A percentile compares a stretch with the other conserved stretches of the same genome.
Conservation (phyloP, 306 rosid species). For the Medicago ruthenica region DNA sequence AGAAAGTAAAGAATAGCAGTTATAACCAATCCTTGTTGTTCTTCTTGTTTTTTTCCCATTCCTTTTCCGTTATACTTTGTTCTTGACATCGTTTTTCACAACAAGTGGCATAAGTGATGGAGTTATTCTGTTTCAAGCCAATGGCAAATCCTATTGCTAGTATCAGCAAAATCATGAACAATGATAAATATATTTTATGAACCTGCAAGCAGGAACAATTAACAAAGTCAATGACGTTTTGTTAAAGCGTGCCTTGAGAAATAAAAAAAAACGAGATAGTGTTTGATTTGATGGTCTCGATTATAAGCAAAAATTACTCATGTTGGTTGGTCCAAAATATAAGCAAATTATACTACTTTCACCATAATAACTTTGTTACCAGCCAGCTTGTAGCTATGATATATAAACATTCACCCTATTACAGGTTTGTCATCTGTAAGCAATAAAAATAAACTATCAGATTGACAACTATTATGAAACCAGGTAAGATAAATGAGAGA, state of each 20-base stretch:
- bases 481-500: not conserved
- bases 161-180: slow-evolving; percentile 51
- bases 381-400: not conserved
- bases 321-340: too few relatives aligned
- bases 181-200: slow-evolving; percentile 35
- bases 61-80: too few relatives aligned
- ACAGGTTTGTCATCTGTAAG: slow-evolving; percentile 86
- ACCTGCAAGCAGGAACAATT: slow-evolving; percentile 55
- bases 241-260: not conserved
- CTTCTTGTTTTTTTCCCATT: too few relatives aligned
- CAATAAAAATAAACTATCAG: slow-evolving; percentile 21
- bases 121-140: slow-evolving; percentile 41
- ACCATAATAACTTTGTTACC: not conserved
- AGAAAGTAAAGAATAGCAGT: too few relatives aligned
- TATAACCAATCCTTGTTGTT: too few relatives aligned
- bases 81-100: too few relatives aligned
- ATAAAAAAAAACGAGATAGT: slow-evolving; percentile 8
- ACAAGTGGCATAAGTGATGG: slow-evolving; percentile 24
- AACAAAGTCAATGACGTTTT: slow-evolving; percentile 23
- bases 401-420: not conserved
- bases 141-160: slow-evolving; percentile 53
- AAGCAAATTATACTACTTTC: too few relatives aligned
- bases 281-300: not conserved
- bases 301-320: slow-evolving; percentile 33
- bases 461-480: not conserved